A percentile compares a stretch with the other conserved stretches of the same genome.
phyloP scores from a whole-genome alignment of 2,329 filamentous ascomycete genomes.

The Diaporthe ampelina region DNA sequence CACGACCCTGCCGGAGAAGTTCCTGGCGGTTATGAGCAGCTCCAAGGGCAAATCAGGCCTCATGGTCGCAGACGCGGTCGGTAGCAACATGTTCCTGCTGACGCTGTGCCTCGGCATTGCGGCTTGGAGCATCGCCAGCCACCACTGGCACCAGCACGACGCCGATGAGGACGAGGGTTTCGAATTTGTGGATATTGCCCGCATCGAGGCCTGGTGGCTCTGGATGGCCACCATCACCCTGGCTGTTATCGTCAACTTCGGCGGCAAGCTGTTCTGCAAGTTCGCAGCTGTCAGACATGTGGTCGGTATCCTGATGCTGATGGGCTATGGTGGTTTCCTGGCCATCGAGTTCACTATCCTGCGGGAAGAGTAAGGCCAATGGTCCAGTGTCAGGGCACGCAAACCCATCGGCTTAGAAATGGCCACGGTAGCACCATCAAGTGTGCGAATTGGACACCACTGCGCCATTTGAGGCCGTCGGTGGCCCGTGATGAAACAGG shows the following conservation, averaged over 20 bases:
- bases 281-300: conserved; percentile 38
- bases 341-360: conserved; percentile 39
- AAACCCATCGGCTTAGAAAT: neutral
- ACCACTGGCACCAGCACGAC: conserved; percentile 42
- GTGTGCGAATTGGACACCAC: neutral
- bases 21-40: conserved; percentile 63
- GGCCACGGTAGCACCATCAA: neutral
- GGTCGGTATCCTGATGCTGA: conserved; percentile 38
- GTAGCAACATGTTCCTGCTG: conserved; percentile 68
- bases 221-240: conserved; percentile 36
- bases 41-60: conserved; percentile 62
- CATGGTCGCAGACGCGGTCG: conserved; percentile 65
- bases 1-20: conserved; percentile 68
- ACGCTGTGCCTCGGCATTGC: conserved; percentile 62
- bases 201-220: conserved; percentile 42
- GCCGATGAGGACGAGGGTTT: conserved; percentile 28
- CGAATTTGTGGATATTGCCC: conserved; percentile 34
- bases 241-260: conserved; percentile 30
- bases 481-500: neutral
- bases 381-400: neutral
- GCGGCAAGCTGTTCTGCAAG: conserved; percentile 33
- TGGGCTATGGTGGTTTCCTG: conserved; percentile 39
- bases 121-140: conserved; percentile 37
- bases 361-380: conserved; percentile 26
- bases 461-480: neutral